A percentile compares a stretch with the other conserved stretches of the same genome.
Conservation (phyloP, 108 stramenopile species). For the Schizochytrium sp. region DNA sequence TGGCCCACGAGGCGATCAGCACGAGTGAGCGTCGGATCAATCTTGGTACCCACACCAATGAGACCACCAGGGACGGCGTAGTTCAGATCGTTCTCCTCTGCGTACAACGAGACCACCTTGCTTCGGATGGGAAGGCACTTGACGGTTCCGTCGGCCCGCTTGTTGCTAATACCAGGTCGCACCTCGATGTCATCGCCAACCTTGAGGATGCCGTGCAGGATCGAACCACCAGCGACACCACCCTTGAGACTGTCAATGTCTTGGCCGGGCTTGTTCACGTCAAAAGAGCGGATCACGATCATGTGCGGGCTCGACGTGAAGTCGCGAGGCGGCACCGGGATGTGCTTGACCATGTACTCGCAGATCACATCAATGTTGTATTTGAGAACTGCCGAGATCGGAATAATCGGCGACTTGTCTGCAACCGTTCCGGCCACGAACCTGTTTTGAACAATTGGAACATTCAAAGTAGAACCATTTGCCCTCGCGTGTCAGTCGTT, state of each 20-base stretch:
- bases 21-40: slow-evolving; percentile 95
- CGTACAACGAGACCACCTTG: slow-evolving; percentile 75
- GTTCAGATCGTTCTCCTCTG: slow-evolving; percentile 92
- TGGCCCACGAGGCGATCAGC: slow-evolving; percentile 94
- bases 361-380: slow-evolving; percentile 99
- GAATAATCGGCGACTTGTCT: slow-evolving; percentile 88
- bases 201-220: slow-evolving; percentile 87
- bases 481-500: neutral
- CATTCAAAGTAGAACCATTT: neutral
- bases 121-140: slow-evolving; percentile 76
- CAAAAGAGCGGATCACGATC: slow-evolving; percentile 98
- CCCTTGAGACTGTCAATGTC: slow-evolving; percentile 82
- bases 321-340: slow-evolving; percentile 87
- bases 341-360: slow-evolving; percentile 88
- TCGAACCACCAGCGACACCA: slow-evolving; percentile 96
- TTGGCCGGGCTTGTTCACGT: slow-evolving; percentile 99
- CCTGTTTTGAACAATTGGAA: neutral
- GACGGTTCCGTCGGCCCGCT: slow-evolving; percentile 76
- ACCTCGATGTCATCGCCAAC: slow-evolving; percentile 99
- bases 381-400: slow-evolving; percentile 90
- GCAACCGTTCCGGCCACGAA: slow-evolving; percentile 80
- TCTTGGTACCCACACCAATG: slow-evolving; percentile 96
- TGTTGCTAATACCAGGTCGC: slow-evolving; percentile 93
- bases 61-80: slow-evolving; percentile 97
- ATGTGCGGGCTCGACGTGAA: slow-evolving; percentile 83